Percentiles rank a stretch among this genome's conserved stretches.
Evolutionary conservation across 192 early-diverging fungal genomes (phyloP).

Genomic region (Backusella mclennaniae): DNA sequence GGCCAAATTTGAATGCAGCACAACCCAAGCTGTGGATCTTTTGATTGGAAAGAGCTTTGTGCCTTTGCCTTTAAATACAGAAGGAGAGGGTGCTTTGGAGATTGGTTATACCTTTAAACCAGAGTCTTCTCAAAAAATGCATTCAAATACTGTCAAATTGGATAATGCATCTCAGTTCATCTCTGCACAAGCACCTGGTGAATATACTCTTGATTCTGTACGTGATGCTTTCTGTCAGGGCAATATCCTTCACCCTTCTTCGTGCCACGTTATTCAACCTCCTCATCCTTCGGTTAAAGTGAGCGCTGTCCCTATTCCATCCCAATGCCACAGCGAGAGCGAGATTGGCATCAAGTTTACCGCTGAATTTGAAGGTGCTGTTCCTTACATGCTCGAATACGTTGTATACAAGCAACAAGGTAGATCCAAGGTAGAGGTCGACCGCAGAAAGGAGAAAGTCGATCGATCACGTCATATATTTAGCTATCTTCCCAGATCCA

Average conservation of each 20-base stretch:
- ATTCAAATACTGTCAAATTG: background rate
- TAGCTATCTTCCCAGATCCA: slow-evolving; percentile 27
- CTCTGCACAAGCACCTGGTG: slow-evolving; percentile 29
- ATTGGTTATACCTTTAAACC: slow-evolving; percentile 14
- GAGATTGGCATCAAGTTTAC: slow-evolving; percentile 37
- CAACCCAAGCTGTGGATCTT: slow-evolving; percentile 22
- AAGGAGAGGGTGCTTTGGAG: slow-evolving; percentile 25
- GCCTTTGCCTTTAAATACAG: slow-evolving; percentile 12
- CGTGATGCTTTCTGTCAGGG: slow-evolving; percentile 35
- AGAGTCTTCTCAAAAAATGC: background rate
- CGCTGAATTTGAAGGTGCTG: slow-evolving; percentile 29
- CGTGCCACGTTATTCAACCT: slow-evolving; percentile 38
- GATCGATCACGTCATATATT: slow-evolving; percentile 35
- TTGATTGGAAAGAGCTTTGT: slow-evolving; percentile 20
- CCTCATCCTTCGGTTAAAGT: slow-evolving; percentile 25
- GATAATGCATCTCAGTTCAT: background rate
- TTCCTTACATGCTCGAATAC: slow-evolving; percentile 33
- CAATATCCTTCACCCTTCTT: slow-evolving; percentile 28
- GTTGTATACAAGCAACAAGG: slow-evolving; percentile 17
- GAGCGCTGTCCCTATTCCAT: slow-evolving; percentile 29
- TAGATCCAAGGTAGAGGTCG: background rate
- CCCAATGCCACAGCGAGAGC: slow-evolving; percentile 31
- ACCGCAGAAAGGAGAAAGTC: slow-evolving; percentile 7
- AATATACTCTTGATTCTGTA: slow-evolving; percentile 36
- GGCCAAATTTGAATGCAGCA: slow-evolving; percentile 35